Percentiles rank a stretch among this genome's conserved stretches.
phyloP scores from a whole-genome alignment of 345 rosid species.

The Populus simonii region DNA sequence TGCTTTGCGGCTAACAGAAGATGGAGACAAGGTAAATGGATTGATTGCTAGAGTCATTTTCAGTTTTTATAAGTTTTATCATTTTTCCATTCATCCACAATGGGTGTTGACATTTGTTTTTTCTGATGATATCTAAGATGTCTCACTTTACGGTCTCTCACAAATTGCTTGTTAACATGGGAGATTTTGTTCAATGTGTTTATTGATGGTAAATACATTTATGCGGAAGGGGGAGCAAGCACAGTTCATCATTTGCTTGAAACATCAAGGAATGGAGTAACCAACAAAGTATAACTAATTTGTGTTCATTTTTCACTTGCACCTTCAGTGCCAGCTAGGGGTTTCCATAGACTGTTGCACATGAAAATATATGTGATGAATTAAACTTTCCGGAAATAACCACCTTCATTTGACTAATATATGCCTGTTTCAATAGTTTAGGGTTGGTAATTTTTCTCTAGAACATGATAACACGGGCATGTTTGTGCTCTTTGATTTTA shows the following conservation, averaged over 20 bases:
- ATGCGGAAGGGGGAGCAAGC: not conserved
- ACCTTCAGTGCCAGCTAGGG: not conserved
- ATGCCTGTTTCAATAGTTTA: not conserved
- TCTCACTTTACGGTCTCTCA: too few species aligned
- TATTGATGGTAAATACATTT: not conserved
- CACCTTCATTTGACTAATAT: not conserved
- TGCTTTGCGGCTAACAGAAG: slow-evolving; percentile 73
- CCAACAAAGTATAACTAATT: not conserved
- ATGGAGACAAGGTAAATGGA: slow-evolving; percentile 82
- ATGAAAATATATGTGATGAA: not conserved
- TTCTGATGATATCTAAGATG: too few species aligned
- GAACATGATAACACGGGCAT: not conserved
- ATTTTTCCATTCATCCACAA: not conserved
- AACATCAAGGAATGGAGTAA: not conserved
- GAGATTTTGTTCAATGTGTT: not conserved
- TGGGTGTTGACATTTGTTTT: too few species aligned
- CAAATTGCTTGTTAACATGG: not conserved
- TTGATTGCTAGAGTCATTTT: not conserved
- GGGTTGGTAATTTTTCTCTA: not conserved
- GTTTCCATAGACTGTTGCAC: not conserved
- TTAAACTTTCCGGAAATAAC: not conserved
- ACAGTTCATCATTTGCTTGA: not conserved
- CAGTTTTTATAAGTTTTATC: not conserved
- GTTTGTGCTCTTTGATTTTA: not conserved
- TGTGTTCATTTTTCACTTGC: not conserved